Base-by-base conservation (phyloP, 495 filamentous ascomycete species). In the Trichoderma asperelloides region DNA sequence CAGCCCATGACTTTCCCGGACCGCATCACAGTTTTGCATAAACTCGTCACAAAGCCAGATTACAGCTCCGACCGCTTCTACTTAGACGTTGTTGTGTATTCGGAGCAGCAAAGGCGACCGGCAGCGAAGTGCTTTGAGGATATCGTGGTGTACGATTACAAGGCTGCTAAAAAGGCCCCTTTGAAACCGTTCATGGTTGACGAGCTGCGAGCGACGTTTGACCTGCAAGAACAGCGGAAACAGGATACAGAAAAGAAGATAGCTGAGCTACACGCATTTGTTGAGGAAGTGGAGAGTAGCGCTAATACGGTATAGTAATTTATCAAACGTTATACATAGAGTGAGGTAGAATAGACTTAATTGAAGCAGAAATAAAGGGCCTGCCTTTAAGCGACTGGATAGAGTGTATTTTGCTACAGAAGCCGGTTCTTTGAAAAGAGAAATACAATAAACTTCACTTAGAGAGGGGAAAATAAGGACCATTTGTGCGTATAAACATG, bases 1-100 rank as follows among this genome's bases (percentile, higher is more conserved):
- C 51, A 97, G 93, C 93, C 94, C 12, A 91, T 97, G 86, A 88
- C 83, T 63, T 96, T 85, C 71, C 93, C 94, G 0, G 93, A 98
- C 78, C 87, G 83, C 64, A 86, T 97, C 63, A 91, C 92, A 0
- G 90, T 95, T 9, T 93, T 93, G 72, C 95, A 97, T 76, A 96
- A 90, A 73, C 83, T 98, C 7, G 78, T 81, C 7, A 68, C 75
- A n/a, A 66, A 66, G 18, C 79, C 79, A 18, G 63, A 70, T 13
- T 65, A 68, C 1, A 62, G 71, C 11, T 68, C 71, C 2, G 78
- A 75, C 30, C 71, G 73, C 15, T 77, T 81, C 60, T 66, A 77
- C 23, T 79, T 89, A 5, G 84, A 87, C 70, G 84, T 85, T 69
- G 66, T 86, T 15, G 85, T 97, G 30, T 75, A 97, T 16, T 96